Evolutionary conservation across 768 basidiomycete species (phyloP).

Genomic region (Lentinula guzmanii): DNA sequence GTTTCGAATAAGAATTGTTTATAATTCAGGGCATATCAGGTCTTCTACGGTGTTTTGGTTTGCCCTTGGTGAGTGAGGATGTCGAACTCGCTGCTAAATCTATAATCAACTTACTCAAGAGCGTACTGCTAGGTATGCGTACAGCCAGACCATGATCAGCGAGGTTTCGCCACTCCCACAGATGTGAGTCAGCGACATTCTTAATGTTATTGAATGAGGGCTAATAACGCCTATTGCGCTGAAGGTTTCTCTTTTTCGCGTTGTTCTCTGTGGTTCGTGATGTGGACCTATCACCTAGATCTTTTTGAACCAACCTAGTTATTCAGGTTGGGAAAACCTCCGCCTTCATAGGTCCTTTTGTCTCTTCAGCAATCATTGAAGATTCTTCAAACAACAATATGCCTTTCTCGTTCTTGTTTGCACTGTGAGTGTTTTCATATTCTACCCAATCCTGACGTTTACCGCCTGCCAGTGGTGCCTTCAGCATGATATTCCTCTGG

Average conservation of each 20-base stretch:
- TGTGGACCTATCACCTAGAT: background rate
- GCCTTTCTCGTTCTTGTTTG: slow-evolving; percentile 71
- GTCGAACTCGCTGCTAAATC: background rate
- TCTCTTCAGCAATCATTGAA: slow-evolving; percentile 70
- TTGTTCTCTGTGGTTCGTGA: slow-evolving; percentile 57
- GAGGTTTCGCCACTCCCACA: slow-evolving; percentile 70
- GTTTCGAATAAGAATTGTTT: background rate
- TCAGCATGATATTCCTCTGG: slow-evolving; percentile 55
- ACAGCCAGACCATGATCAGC: slow-evolving; percentile 79
- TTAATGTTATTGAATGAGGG: background rate
- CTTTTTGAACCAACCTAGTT: background rate
- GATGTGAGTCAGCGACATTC: slow-evolving; percentile 35
- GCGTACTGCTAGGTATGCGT: slow-evolving; percentile 40
- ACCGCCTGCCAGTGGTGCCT: slow-evolving; percentile 30
- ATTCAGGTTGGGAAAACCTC: slow-evolving; percentile 65
- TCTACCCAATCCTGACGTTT: background rate
- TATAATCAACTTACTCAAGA: background rate
- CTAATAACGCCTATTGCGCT: background rate
- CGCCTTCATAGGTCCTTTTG: slow-evolving; percentile 71
- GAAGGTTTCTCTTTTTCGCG: slow-evolving; percentile 69
- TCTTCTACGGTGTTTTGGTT: slow-evolving; percentile 65
- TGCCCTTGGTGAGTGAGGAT: slow-evolving; percentile 48
- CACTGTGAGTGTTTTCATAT: slow-evolving; percentile 38
- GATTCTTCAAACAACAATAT: slow-evolving; percentile 66
- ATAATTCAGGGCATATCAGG: slow-evolving; percentile 54